Base-by-base conservation (phyloP, 2,329 filamentous ascomycete genomes). In the Exserohilum turcica region DNA sequence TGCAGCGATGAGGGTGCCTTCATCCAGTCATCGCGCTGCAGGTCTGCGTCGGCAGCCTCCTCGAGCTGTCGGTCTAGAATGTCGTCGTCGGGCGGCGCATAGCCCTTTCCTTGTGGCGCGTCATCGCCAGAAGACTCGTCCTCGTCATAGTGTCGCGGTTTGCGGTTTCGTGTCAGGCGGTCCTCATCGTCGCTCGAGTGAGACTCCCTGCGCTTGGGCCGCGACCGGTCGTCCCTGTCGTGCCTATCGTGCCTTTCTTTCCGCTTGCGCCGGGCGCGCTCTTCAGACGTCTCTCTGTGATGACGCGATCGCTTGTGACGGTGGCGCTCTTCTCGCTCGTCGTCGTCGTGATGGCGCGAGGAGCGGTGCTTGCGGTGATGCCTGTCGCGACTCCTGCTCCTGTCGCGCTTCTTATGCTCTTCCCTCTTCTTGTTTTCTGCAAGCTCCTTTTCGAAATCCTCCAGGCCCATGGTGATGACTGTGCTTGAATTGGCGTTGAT, bases 11-110 rank as follows among this genome's bases (percentile, higher is more conserved):
- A 90, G 0, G 93, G 92, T 0, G 88, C 88, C 54, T 92, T 88
- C 94, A 99, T 99, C 92, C 95, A 99, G 0, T 89, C 85, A 73
- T 97, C 94, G 59, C 95, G 85, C 61, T 86, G 82, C 28, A 87
- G 66, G 1, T 75, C 54, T 68, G 74, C 61, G 57, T 65, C 58
- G 15, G 68, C 67, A 16, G 73, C 61, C 48, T 75, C 67, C 48
- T 76, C 71, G 12, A 77, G 67, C 53, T 75, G 71, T 29, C 75
- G 67, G 48, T 80, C 78, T n/a, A 79, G 60, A 5, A 73, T 68
- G n/a, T 77, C 72, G 37, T 79, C 76, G n/a, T 72, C 67, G 12
- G 77, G 71, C 6, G 75, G 74, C 48, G 66, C 72, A 36, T 67
- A 77, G 64, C 76, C 80, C 65, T 76, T 83, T 61, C 77, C 74